A percentile compares a stretch with the other conserved stretches of the same genome.
These are phyloP conservation scores for Arthrinium puccinioides DNA, from an alignment of 2,329 filamentous ascomycete species.

Conservation along the genomic window DNA sequence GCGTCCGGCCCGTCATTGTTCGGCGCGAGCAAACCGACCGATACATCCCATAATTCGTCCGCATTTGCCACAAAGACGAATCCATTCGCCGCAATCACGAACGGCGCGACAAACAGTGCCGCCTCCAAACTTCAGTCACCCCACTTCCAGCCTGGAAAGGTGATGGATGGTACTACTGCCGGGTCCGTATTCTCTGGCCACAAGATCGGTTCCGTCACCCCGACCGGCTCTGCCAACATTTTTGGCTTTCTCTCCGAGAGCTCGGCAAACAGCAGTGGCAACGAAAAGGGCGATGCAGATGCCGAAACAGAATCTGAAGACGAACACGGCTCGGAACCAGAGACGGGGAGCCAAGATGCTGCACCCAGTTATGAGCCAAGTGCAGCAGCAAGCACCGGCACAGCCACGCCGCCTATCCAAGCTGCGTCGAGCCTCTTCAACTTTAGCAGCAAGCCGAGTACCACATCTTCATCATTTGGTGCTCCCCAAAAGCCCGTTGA, in stretches of 20 bases:
- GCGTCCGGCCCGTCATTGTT: neutral
- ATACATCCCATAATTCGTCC: conserved; percentile 12
- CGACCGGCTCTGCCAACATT: conserved; percentile 36
- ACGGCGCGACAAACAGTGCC: conserved; percentile 27
- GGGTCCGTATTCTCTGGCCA: conserved; percentile 17
- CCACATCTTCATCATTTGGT: conserved; percentile 13
- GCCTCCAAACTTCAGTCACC: conserved; percentile 34
- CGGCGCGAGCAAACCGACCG: neutral
- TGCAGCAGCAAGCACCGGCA: conserved; percentile 31
- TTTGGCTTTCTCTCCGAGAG: conserved; percentile 55
- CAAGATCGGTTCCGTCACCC: conserved; percentile 15
- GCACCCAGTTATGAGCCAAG: conserved; percentile 36
- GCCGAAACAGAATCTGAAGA: conserved; percentile 38
- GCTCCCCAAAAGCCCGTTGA: conserved; percentile 11
- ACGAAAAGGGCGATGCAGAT: conserved; percentile 34
- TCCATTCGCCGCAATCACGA: conserved; percentile 26
- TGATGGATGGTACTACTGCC: conserved; percentile 11
- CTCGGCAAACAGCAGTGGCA: conserved; percentile 46
- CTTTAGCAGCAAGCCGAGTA: conserved; percentile 20
- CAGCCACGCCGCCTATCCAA: conserved; percentile 30
- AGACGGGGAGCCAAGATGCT: conserved; percentile 33
- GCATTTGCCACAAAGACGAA: conserved; percentile 22
- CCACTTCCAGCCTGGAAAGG: conserved; percentile 24
- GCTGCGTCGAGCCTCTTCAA: conserved; percentile 23
- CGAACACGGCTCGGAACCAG: conserved; percentile 36